phyloP scores from a whole-genome alignment of 140 eudicot genomes.

The Anethum foeniculum region DNA sequence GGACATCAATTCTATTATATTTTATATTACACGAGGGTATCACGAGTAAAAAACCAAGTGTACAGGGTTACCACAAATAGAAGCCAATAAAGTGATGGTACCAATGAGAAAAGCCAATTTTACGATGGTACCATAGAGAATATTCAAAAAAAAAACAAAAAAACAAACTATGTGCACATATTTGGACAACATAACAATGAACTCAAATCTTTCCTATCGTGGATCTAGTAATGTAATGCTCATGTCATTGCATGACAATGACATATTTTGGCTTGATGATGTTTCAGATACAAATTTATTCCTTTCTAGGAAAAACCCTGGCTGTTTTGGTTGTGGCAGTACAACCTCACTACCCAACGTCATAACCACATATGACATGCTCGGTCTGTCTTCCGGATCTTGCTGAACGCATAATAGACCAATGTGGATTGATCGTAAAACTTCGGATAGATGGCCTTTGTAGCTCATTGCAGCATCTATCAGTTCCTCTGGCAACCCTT shows the following conservation, averaged over 20 bases:
- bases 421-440: conserved; percentile 18
- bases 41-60: no score
- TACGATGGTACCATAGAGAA: no score
- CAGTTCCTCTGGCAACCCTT: conserved; percentile 3
- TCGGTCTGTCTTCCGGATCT: conserved; percentile 34
- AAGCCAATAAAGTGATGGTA: no score
- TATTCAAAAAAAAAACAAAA: neutral
- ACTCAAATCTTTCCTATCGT: conserved; percentile 15
- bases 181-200: neutral
- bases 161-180: neutral
- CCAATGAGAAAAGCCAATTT: no score
- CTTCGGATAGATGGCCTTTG: conserved; percentile 14
- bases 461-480: conserved; percentile 8
- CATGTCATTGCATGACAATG: conserved; percentile 18
- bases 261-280: conserved; percentile 11
- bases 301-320: conserved; percentile 21
- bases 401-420: conserved; percentile 30
- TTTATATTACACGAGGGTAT: no score
- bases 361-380: conserved; percentile 20
- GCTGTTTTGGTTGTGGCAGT: conserved; percentile 25
- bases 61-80: no score
- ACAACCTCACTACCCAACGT: conserved; percentile 17
- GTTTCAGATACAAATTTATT: conserved; percentile 11
- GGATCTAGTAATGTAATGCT: conserved; percentile 24
- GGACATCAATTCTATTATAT: no score